Percentiles rank a stretch among this genome's conserved stretches.
phyloP scores from a whole-genome alignment of 108 stramenopile genomes.

The Cyclotella cryptica region DNA sequence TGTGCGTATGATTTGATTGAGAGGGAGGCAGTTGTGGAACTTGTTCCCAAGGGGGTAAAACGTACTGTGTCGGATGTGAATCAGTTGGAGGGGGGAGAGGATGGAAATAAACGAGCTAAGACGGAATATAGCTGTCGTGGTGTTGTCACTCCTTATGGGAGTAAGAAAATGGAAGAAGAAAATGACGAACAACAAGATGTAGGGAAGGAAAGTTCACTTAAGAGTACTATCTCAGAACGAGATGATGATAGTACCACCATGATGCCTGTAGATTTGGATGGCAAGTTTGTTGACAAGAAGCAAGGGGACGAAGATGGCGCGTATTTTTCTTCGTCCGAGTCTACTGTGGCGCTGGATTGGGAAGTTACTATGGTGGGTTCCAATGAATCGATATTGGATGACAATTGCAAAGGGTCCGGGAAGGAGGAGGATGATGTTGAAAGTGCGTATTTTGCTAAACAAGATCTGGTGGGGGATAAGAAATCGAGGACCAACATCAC shows the following conservation, averaged over 20 bases:
- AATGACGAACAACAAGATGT: not conserved
- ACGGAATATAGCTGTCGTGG: no score
- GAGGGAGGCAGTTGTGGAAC: conserved; percentile 5
- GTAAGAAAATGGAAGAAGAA: not conserved
- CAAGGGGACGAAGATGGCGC: conserved; percentile 11
- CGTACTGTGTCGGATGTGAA: not conserved
- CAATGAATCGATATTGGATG: no score
- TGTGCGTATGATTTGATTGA: conserved; percentile 36
- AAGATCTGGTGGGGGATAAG: no score
- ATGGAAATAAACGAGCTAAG: conserved; percentile 5
- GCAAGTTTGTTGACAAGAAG: not conserved
- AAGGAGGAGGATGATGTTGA: conserved; percentile 1
- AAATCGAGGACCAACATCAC: no score
- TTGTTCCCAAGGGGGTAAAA: conserved; percentile 16
- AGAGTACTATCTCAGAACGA: no score
- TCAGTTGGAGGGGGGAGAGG: conserved; percentile 9
- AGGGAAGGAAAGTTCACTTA: no score
- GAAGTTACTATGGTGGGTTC: not conserved
- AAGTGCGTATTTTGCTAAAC: no score
- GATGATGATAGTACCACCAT: not conserved
- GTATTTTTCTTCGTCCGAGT: conserved; percentile 7
- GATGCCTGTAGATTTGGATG: conserved; percentile 12
- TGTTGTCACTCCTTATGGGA: conserved; percentile 9
- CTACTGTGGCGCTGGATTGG: conserved; percentile 1
- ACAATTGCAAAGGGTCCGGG: not conserved